phyloP scores from a whole-genome alignment of 805 yeast species.

The Teunomyces lycoperdinae region DNA sequence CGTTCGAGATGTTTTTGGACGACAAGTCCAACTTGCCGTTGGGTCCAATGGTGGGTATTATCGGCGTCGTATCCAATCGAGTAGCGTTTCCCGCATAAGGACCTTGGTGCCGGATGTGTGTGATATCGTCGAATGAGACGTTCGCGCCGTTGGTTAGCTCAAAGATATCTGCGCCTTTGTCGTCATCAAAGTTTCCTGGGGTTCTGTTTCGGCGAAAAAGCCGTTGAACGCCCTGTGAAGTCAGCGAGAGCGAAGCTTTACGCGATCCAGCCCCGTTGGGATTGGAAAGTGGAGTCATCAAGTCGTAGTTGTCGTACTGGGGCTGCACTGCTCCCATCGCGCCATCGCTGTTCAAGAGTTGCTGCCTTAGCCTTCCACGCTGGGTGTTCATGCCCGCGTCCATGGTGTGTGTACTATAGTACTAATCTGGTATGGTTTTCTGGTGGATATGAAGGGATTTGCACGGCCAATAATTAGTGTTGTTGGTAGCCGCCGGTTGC shows the following conservation, averaged over 20 bases:
- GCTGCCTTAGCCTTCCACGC: conserved; percentile 30
- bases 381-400: conserved; percentile 7
- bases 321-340: conserved; percentile 15
- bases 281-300: conserved; percentile 21
- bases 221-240: conserved; percentile 37
- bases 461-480: background rate
- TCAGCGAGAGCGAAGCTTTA: conserved; percentile 30
- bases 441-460: background rate
- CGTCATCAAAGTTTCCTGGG: conserved; percentile 35
- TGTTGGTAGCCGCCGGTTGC: background rate
- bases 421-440: background rate
- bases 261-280: conserved; percentile 20
- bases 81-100: conserved; percentile 51
- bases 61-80: conserved; percentile 61
- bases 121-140: conserved; percentile 62
- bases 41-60: conserved; percentile 62
- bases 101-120: conserved; percentile 63
- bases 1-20: conserved; percentile 25
- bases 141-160: conserved; percentile 34
- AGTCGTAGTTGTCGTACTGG: conserved; percentile 21
- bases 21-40: conserved; percentile 8
- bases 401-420: background rate
- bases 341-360: conserved; percentile 30
- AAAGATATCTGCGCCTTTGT: conserved; percentile 33
- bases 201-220: conserved; percentile 41